Evolutionary conservation across 2,329 filamentous ascomycete species (phyloP), one percentile per base, ranked within the genome.

Genomic region (Parastagonospora nodorum): DNA sequence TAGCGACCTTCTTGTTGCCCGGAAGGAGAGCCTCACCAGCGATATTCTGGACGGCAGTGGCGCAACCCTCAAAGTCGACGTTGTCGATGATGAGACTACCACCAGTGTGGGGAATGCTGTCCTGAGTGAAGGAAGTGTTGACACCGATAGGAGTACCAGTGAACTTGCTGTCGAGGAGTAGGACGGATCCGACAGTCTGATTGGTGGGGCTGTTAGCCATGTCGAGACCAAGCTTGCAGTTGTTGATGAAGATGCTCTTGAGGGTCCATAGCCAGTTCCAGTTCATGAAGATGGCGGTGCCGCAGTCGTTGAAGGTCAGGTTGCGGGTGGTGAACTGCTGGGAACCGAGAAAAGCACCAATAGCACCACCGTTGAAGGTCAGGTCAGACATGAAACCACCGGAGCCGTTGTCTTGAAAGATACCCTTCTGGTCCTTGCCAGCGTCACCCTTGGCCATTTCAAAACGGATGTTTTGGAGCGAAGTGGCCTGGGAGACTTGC

Each of bases 31-130:
- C 78, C 37, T 82, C 78, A 39, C 84, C 86, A 55, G 77, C 79
- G 16, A 77, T 69, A 44, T 78, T 76, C 45, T 84, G 79, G 46
- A 97, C 83, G 29, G 90, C 90, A 19, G 83, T 80, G 6, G 82
- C 80, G 46, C 89, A 85, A 47, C 84, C 86, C 41, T 79, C 78
- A 58, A 97, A 91, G 75, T 97, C 91, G 30, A 95, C 90, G 61
- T 97, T 97, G 76, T 96, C 90, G 9, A 97, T 74, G 60, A 96
- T 82, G 39, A 97, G 82, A 11, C 89, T 90, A 53, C 90, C 90
- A 67, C 92, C 93, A 62, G 89, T 89, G 48, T 81, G 76, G 16
- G 85, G 81, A 50, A 86, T 81, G 48, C 82, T 85, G 61, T 82
- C 81, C 76, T 88, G 89, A 8, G 86, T 81, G 50, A 90, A 96